Percentiles rank a stretch among this genome's conserved stretches.
phyloP scores from a whole-genome alignment of 306 rosid species.

The Datisca glomerata region DNA sequence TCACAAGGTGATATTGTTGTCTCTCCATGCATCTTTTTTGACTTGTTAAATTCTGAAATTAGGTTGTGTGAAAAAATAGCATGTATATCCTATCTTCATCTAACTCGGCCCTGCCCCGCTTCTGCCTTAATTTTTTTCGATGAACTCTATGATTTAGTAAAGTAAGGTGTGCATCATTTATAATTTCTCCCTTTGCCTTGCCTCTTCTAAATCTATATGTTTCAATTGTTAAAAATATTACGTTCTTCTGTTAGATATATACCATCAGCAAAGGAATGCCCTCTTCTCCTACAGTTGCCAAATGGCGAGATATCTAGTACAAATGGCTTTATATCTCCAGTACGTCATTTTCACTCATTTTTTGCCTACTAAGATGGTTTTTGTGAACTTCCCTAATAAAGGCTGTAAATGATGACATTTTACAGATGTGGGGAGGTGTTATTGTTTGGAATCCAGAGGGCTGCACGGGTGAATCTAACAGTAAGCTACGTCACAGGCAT shows the following conservation, averaged over 20 bases:
- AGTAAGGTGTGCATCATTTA: no score
- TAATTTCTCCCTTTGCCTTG: constrained; percentile 8
- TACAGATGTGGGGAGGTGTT: constrained; percentile 98
- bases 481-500: constrained; percentile 35
- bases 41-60: no score
- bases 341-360: constrained; percentile 18
- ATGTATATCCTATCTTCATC: no score
- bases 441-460: constrained; percentile 76
- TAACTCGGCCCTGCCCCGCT: no score
- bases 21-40: no score
- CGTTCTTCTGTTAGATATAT: constrained; percentile 43
- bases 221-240: neutral
- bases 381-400: constrained; percentile 9
- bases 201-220: neutral
- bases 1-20: no score
- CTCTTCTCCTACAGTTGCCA: constrained; percentile 80
- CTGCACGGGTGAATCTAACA: constrained; percentile 36
- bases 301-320: constrained; percentile 74
- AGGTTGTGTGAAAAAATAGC: no score
- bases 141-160: no score
- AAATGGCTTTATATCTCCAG: constrained; percentile 94
- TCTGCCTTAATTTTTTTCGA: no score
- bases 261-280: constrained; percentile 78
- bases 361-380: constrained; percentile 1
- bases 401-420: constrained; percentile 12